Evolutionary conservation across 495 filamentous ascomycete species (phyloP).

Genomic region (Extremus antarcticus): DNA sequence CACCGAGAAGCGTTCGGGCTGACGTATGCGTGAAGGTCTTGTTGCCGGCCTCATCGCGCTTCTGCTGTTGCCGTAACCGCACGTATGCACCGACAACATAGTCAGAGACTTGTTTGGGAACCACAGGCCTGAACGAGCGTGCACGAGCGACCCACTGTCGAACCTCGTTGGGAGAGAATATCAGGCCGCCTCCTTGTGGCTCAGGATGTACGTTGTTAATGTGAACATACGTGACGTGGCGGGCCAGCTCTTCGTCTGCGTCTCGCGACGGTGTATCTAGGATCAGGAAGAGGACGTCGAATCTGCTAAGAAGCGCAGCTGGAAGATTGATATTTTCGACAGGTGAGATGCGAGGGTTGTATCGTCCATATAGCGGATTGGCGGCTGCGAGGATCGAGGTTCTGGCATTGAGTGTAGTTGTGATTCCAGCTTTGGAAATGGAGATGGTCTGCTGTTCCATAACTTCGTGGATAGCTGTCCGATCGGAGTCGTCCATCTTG

Average conservation of each 20-base stretch:
- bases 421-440: conserved; percentile 97
- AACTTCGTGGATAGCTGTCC: conserved; percentile 97
- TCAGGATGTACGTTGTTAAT: conserved; percentile 95
- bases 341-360: conserved; percentile 91
- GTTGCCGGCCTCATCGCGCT: conserved; percentile 75
- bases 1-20: conserved; percentile 81
- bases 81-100: conserved; percentile 97
- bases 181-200: conserved; percentile 43
- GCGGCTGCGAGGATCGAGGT: conserved; percentile 96
- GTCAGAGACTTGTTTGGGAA: conserved; percentile 74
- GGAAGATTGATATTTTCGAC: conserved; percentile 99
- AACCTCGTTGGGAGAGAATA: conserved; percentile 84
- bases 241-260: conserved; percentile 81
- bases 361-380: conserved; percentile 93
- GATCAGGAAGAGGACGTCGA: conserved; percentile 93
- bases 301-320: conserved; percentile 87
- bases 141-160: conserved; percentile 92
- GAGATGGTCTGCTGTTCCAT: conserved; percentile 99
- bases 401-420: conserved; percentile 86
- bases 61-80: conserved; percentile 75
- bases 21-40: conserved; percentile 89
- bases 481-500: conserved; percentile 96
- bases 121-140: conserved; percentile 71
- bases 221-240: conserved; percentile 92
- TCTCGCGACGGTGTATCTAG: conserved; percentile 86